Conservation (phyloP, 352 stramenopile species). For the Pythium myriotylum region DNA sequence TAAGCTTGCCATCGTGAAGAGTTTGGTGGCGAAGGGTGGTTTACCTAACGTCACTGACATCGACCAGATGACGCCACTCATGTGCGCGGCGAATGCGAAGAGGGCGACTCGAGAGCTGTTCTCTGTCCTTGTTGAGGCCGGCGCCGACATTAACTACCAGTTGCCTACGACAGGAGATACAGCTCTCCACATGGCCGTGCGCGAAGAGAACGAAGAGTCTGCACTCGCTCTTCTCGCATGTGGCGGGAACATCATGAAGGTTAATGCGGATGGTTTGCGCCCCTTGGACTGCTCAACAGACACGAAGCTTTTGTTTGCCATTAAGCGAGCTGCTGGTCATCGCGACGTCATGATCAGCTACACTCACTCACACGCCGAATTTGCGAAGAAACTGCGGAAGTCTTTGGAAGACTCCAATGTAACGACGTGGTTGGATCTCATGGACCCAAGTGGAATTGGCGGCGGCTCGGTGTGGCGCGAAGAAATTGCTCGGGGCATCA, state of each 20-base stretch:
- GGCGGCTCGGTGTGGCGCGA: conserved; percentile 82
- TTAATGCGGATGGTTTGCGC: conserved; percentile 67
- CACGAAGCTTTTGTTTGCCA: conserved; percentile 75
- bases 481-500: conserved; percentile 80
- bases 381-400: conserved; percentile 77
- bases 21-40: conserved; percentile 45
- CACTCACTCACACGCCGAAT: conserved; percentile 82
- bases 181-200: conserved; percentile 72
- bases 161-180: conserved; percentile 66
- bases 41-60: conserved; percentile 52
- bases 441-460: conserved; percentile 85
- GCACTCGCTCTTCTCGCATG: conserved; percentile 70
- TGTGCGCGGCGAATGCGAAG: conserved; percentile 57
- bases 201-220: conserved; percentile 62
- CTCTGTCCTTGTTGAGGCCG: conserved; percentile 46
- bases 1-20: conserved; percentile 48
- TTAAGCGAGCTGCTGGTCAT: conserved; percentile 78
- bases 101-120: conserved; percentile 60
- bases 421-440: conserved; percentile 86
- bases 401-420: conserved; percentile 73
- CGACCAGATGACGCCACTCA: conserved; percentile 68
- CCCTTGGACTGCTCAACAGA: conserved; percentile 81
- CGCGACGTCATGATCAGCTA: conserved; percentile 90
- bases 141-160: conserved; percentile 77
- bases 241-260: conserved; percentile 74